A percentile compares a stretch with the other conserved stretches of the same genome.
These are phyloP conservation scores for Oehlia diaphana DNA, from an alignment of 192 early-diverging fungal species.

Conservation along the genomic window DNA sequence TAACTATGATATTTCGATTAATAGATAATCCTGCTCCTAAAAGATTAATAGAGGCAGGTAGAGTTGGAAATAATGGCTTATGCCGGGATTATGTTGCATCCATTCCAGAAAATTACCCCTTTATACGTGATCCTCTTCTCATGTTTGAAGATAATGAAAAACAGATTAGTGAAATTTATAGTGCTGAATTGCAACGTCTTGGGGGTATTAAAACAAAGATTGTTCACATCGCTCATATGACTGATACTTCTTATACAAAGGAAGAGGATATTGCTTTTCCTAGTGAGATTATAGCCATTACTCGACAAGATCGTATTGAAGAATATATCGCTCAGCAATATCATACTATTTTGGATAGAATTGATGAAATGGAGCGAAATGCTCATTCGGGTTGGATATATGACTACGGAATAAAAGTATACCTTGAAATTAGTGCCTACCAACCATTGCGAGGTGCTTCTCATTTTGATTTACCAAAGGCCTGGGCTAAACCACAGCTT, in stretches of 20 bases:
- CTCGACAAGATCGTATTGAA: background rate
- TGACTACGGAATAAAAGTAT: background rate
- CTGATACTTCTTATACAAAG: no score
- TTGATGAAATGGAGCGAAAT: background rate
- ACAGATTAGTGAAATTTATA: conserved; percentile 10
- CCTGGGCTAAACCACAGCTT: conserved; percentile 1
- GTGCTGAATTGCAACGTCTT: background rate
- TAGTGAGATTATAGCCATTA: no score
- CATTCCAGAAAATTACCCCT: background rate
- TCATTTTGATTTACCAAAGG: background rate
- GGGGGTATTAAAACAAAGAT: conserved; percentile 4
- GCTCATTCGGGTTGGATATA: background rate
- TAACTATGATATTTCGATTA: no score
- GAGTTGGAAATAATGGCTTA: no score
- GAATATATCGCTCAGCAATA: background rate
- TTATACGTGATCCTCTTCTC: background rate
- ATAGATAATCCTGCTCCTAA: no score
- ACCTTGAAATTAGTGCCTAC: conserved; percentile 1
- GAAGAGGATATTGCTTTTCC: no score
- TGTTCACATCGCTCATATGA: background rate
- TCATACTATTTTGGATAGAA: background rate
- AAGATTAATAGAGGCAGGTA: no score
- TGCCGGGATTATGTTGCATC: background rate
- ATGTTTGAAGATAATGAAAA: conserved; percentile 18
- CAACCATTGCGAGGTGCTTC: background rate